phyloP scores from a whole-genome alignment of 805 yeast genomes.

The Candida nemodendra region DNA sequence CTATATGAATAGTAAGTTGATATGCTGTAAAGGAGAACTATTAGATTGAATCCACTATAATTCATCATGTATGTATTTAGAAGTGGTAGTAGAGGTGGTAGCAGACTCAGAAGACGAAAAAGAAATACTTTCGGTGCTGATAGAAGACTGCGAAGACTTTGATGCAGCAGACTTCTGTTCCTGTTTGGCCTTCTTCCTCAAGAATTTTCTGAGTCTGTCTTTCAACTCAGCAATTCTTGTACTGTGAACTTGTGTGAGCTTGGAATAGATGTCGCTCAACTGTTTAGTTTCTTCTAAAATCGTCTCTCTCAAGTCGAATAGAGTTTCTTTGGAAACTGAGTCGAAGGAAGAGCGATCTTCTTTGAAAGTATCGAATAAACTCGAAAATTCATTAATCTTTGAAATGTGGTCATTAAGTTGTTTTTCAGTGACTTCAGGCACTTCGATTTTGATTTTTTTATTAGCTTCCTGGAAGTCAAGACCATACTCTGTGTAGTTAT shows the following conservation, averaged over 20 bases:
- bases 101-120: slow-evolving; percentile 2
- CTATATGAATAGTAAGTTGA: background rate
- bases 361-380: slow-evolving; percentile 28
- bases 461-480: slow-evolving; percentile 55
- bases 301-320: slow-evolving; percentile 26
- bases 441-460: slow-evolving; percentile 38
- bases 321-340: slow-evolving; percentile 18
- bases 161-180: slow-evolving; percentile 8
- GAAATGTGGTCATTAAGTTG: slow-evolving; percentile 29
- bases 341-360: slow-evolving; percentile 21
- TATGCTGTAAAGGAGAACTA: too few relatives aligned
- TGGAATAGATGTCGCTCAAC: slow-evolving; percentile 13
- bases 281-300: slow-evolving; percentile 18
- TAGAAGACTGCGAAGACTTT: slow-evolving; percentile 2
- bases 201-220: slow-evolving; percentile 18
- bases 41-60: too few relatives aligned
- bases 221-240: slow-evolving; percentile 28
- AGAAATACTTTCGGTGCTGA: background rate
- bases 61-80: slow-evolving; percentile 17
- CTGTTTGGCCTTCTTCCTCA: slow-evolving; percentile 21
- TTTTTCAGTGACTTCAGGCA: slow-evolving; percentile 25
- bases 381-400: slow-evolving; percentile 28
- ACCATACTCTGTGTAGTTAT: slow-evolving; percentile 42
- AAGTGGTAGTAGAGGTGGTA: slow-evolving; percentile 1
- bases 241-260: slow-evolving; percentile 27